Conservation (phyloP, 1,139 yeast genomes). For the Petasospora fabianii region DNA sequence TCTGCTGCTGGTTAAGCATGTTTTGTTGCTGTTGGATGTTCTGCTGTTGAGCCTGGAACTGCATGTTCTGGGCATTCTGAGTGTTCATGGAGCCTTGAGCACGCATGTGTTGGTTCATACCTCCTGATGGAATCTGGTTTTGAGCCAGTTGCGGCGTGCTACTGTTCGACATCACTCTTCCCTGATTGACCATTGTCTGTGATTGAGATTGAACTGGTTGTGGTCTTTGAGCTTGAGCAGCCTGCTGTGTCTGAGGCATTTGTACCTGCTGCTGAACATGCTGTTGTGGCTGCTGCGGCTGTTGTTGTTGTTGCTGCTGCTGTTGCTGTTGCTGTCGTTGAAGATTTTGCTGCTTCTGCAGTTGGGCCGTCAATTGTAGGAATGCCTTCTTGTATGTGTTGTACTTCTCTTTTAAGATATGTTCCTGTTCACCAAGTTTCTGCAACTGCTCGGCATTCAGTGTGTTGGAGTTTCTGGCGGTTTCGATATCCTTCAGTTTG, state of each 20-base stretch:
- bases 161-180: conserved; percentile 4
- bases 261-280: conserved; percentile 8
- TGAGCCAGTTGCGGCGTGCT: conserved; percentile 8
- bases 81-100: conserved; percentile 13
- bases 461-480: conserved; percentile 33
- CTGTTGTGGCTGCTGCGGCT: conserved; percentile 7
- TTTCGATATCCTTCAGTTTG: conserved; percentile 36
- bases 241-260: too few species aligned
- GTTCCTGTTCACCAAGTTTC: conserved; percentile 31
- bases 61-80: conserved; percentile 4
- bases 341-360: conserved; percentile 19
- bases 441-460: conserved; percentile 32
- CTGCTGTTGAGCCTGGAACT: conserved; percentile 9
- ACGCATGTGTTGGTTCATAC: conserved; percentile 15
- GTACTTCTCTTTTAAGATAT: conserved; percentile 23
- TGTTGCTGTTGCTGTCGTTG: conserved; percentile 12
- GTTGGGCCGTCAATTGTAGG: conserved; percentile 19
- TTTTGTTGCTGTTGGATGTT: conserved; percentile 8
- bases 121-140: conserved; percentile 3
- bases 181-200: conserved; percentile 6
- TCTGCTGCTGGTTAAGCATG: conserved; percentile 14
- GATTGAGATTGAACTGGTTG: conserved; percentile 7
- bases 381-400: conserved; percentile 24
- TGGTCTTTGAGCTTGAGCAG: conserved; percentile 6
- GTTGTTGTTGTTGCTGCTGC: conserved; percentile 20